These are phyloP conservation scores for Puccinia triticina DNA, from an alignment of 1,284 basidiomycete species.

Conservation along the genomic window DNA sequence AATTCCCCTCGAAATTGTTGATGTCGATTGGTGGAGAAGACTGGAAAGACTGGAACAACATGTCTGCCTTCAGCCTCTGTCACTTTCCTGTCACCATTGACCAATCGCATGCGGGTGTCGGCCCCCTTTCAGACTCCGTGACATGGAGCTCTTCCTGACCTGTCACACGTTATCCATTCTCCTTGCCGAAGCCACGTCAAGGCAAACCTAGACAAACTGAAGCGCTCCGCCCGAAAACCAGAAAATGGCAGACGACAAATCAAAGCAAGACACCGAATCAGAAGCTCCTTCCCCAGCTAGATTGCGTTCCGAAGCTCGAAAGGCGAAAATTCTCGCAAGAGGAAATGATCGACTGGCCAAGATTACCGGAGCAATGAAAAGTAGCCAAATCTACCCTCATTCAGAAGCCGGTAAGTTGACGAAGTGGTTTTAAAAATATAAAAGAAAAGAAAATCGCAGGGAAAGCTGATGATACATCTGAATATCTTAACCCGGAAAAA, in stretches of 20 bases:
- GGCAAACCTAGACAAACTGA: background rate
- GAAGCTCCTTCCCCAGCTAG: conserved; percentile 32
- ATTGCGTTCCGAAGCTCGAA: conserved; percentile 46
- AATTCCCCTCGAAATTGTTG: too few species aligned
- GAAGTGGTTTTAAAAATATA: background rate
- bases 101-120: too few species aligned
- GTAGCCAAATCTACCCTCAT: conserved; percentile 24
- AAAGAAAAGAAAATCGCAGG: background rate
- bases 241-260: background rate
- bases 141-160: background rate
- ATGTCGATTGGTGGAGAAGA: too few species aligned
- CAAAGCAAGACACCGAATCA: background rate
- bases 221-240: background rate
- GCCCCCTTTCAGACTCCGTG: too few species aligned
- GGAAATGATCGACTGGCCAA: conserved; percentile 51
- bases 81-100: background rate
- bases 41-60: too few species aligned
- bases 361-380: conserved; percentile 51
- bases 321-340: conserved; percentile 45
- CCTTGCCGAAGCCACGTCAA: background rate
- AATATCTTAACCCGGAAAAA: too few species aligned
- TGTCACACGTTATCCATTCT: background rate
- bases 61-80: background rate
- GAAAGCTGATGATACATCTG: too few species aligned
- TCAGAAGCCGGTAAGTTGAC: conserved; percentile 15